Conservation (phyloP, 805 yeast genomes). For the Wickerhamiella occidentalis region DNA sequence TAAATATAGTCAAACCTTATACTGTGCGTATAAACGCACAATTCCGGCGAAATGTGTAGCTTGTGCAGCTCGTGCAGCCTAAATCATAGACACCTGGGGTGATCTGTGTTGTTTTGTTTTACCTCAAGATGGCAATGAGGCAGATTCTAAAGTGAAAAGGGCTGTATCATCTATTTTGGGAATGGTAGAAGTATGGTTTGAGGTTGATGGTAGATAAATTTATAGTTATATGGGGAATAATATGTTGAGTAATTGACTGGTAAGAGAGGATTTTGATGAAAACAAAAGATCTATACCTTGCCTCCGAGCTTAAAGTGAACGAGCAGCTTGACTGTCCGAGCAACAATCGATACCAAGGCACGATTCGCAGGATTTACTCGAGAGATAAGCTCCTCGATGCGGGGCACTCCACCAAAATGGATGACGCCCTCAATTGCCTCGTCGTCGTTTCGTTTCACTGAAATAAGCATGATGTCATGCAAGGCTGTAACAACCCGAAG, state of each 20-base stretch:
- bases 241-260: no score
- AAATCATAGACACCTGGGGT: neutral
- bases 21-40: neutral
- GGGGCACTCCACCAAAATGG: slow-evolving; percentile 18
- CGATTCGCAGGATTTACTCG: slow-evolving; percentile 13
- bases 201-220: neutral
- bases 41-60: neutral
- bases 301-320: slow-evolving; percentile 15
- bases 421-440: slow-evolving; percentile 21
- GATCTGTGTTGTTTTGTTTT: neutral
- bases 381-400: slow-evolving; percentile 19
- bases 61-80: neutral
- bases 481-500: slow-evolving; percentile 24
- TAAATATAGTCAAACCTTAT: neutral
- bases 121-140: neutral
- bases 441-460: slow-evolving; percentile 17
- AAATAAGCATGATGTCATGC: slow-evolving; percentile 17
- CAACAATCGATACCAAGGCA: slow-evolving; percentile 13
- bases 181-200: neutral
- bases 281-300: neutral
- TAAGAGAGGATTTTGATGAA: neutral
- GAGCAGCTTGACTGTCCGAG: slow-evolving; percentile 17
- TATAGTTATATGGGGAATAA: no score
- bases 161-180: neutral
- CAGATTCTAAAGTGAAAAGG: neutral